phyloP scores from a whole-genome alignment of 495 filamentous ascomycete genomes.

The Penicillium crystallinum region DNA sequence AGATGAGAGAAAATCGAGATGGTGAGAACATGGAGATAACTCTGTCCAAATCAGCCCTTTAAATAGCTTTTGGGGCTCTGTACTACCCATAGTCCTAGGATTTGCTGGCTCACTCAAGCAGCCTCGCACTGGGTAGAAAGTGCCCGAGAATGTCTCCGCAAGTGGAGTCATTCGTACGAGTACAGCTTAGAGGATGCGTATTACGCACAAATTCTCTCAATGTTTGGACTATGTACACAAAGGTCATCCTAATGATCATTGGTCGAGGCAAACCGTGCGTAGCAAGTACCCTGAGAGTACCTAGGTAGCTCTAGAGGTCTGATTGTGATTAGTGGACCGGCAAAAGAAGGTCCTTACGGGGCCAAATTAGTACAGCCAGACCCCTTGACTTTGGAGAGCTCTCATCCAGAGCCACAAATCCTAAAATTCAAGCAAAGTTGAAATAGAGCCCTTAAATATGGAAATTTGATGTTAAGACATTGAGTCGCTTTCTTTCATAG shows the following conservation, averaged over 20 bases:
- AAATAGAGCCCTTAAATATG: background rate
- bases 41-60: background rate
- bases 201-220: background rate
- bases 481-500: background rate
- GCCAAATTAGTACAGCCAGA: too few relatives aligned
- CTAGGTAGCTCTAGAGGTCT: too few relatives aligned
- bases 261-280: too few relatives aligned
- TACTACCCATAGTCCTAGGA: background rate
- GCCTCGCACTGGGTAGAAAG: constrained; percentile 8
- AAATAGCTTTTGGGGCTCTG: background rate
- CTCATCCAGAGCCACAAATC: too few relatives aligned
- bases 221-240: too few relatives aligned
- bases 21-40: background rate
- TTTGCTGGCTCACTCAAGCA: background rate
- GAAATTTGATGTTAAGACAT: background rate
- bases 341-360: too few relatives aligned
- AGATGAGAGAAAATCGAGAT: background rate
- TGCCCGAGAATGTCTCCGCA: constrained; percentile 32
- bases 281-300: too few relatives aligned
- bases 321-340: too few relatives aligned
- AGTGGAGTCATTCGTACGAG: background rate
- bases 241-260: too few relatives aligned
- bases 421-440: background rate
- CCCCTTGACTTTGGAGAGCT: too few relatives aligned
- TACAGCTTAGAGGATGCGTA: background rate